phyloP scores from a whole-genome alignment of 768 basidiomycete genomes.

The Gloeophyllum trabeum region DNA sequence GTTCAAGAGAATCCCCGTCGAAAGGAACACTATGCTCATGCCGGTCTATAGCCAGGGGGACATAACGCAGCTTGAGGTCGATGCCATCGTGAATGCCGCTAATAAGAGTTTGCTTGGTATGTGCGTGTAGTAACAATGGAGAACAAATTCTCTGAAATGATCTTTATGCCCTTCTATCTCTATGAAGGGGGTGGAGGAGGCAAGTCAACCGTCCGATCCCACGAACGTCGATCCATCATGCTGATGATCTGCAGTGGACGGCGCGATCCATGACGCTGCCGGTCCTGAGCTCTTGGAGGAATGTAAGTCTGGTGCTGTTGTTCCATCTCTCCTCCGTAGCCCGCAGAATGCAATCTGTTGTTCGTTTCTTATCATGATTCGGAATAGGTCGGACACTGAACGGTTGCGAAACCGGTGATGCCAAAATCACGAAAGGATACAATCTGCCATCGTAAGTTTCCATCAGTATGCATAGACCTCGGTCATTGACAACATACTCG shows the following conservation, averaged over 20 bases:
- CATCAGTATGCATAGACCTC: not conserved
- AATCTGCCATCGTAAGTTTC: constrained; percentile 59
- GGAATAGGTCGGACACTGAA: constrained; percentile 54
- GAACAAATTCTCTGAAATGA: constrained; percentile 1
- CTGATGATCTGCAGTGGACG: constrained; percentile 44
- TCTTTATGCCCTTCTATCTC: not conserved
- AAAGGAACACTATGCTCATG: not conserved
- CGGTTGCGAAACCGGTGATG: constrained; percentile 60
- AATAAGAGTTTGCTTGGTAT: constrained; percentile 61
- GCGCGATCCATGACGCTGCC: constrained; percentile 71
- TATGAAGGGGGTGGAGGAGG: constrained; percentile 72
- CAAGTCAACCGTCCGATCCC: constrained; percentile 18
- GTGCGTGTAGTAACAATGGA: constrained; percentile 5
- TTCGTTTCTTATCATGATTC: no score
- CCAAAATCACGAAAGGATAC: constrained; percentile 75
- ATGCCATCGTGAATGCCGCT: constrained; percentile 77
- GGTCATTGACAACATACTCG: not conserved
- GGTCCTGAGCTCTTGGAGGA: constrained; percentile 54
- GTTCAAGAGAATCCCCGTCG: constrained; percentile 3
- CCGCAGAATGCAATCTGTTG: not conserved
- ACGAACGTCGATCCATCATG: constrained; percentile 1
- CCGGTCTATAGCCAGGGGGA: constrained; percentile 65
- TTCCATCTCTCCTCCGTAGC: not conserved
- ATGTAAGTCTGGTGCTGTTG: constrained; percentile 32
- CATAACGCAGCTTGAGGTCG: constrained; percentile 61